Percentiles rank a stretch among this genome's conserved stretches.
Conservation (phyloP, 2,329 filamentous ascomycete species). For the Neurospora sp. region DNA sequence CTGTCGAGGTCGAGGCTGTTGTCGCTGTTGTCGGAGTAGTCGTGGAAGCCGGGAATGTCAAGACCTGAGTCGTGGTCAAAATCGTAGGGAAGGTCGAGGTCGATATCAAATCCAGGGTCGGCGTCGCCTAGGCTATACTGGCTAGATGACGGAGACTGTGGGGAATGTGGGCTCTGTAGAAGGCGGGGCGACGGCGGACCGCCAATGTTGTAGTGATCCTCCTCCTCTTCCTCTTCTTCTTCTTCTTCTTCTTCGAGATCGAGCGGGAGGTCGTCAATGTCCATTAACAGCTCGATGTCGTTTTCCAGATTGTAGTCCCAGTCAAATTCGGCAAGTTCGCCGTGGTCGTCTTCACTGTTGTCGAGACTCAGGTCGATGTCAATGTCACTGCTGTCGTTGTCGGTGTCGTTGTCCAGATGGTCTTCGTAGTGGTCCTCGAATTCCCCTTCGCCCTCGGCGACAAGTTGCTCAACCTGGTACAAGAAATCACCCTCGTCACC, state of each 20-base stretch:
- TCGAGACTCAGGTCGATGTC: not conserved
- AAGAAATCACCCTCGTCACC: not conserved
- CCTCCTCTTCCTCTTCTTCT: not conserved
- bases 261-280: not conserved
- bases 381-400: not conserved
- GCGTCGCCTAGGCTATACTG: not conserved
- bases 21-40: not conserved
- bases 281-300: not conserved
- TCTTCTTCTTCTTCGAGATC: not conserved
- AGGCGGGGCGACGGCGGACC: not conserved
- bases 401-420: not conserved
- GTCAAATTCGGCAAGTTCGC: not conserved
- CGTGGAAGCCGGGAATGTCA: not conserved
- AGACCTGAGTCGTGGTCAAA: not conserved
- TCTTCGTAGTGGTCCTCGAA: not conserved
- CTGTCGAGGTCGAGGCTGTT: not conserved
- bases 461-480: not conserved
- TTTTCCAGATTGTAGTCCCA: not conserved
- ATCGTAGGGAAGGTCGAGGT: not conserved
- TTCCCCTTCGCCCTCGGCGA: not conserved
- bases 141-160: slow-evolving; percentile 3
- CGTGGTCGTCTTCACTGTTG: not conserved
- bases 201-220: not conserved
- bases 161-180: not conserved
- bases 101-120: not conserved